Evolutionary conservation across 345 rosid species (phyloP).

Genomic region (Murraya paniculata): DNA sequence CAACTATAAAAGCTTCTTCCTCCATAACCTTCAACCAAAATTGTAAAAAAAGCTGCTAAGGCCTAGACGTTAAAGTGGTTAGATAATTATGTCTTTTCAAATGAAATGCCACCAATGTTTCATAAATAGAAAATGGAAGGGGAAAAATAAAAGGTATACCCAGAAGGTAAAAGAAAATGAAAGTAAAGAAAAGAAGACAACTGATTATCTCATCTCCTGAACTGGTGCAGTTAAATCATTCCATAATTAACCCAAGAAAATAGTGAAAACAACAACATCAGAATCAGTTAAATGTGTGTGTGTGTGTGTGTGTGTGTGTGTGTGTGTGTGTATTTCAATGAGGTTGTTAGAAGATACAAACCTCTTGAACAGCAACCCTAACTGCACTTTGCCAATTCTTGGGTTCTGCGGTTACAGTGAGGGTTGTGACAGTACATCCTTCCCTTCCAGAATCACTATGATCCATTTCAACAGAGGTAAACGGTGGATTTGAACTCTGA

Average conservation of each 20-base stretch:
- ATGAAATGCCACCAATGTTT: not conserved
- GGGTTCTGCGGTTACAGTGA: conserved; percentile 98
- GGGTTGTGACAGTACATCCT: conserved; percentile 99
- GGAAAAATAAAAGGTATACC: not conserved
- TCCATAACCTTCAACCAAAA: not conserved
- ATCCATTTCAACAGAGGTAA: conserved; percentile 97
- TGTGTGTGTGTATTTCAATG: not conserved
- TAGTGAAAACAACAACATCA: conserved; percentile 4
- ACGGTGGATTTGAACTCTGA: conserved; percentile 99
- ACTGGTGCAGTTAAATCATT: not conserved
- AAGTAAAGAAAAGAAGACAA: not conserved
- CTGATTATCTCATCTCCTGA: not conserved
- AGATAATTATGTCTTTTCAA: not conserved
- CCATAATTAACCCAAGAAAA: not conserved
- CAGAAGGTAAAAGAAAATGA: not conserved
- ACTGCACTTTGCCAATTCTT: conserved; percentile 95
- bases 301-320: not conserved
- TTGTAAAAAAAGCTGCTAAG: not conserved
- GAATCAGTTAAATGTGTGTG: not conserved
- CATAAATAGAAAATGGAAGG: not conserved
- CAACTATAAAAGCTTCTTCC: not conserved
- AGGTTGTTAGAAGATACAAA: conserved; percentile 27
- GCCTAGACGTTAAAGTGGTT: not conserved
- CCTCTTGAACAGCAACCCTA: conserved; percentile 98
- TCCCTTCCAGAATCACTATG: conserved; percentile 99